Base-by-base conservation (phyloP, 495 filamentous ascomycete species). In the Trichocladium antarcticum region DNA sequence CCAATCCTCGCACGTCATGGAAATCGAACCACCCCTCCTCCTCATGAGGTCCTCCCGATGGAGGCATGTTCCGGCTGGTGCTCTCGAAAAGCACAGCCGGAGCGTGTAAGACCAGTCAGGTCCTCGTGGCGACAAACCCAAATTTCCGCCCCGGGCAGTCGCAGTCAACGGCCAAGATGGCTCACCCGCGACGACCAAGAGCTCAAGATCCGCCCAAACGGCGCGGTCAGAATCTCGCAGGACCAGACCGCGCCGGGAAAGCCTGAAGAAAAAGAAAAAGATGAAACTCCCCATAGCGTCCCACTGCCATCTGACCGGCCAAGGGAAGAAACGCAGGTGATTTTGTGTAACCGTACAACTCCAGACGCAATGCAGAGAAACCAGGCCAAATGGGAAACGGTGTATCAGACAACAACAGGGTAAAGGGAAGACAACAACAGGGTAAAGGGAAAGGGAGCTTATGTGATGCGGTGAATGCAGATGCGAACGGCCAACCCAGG, bases 341-440 rank as follows among this genome's bases (percentile, higher is more conserved):
- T 62, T 62, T 61, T 63, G 48, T 63, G 49, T 63, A 63, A 54
- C 54, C 60, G 37, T 50, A 50, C 48, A 59, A 65, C 62, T 57
- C 62, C 62, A 21, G 54, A 54, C 63, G 63, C 63, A 54, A 65
- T 65, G 63, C 63, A 64, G 46, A 53, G 14, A 52, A 55, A 53
- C 31, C 31, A 32, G 12, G 31, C 16, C 39, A 47, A 47, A 41
- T 34, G 55, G 35, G 20, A 54, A 37, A 49, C 49, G 10, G 35
- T 35, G 42, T 40, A 48, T 44, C 45, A 49, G 53, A 50, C 48
- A 54, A 43, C 31, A 41, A 54, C 41, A 51, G 22, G 45, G 37
- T 41, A 58, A 28, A 21, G 37, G 39, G 31, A 15, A 35, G 22
- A 34, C 29, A 2, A 11, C 31, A 32, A 47, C 32, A 28, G 20